Conservation (phyloP, 2,329 filamentous ascomycete genomes). For the Capronia americana region DNA sequence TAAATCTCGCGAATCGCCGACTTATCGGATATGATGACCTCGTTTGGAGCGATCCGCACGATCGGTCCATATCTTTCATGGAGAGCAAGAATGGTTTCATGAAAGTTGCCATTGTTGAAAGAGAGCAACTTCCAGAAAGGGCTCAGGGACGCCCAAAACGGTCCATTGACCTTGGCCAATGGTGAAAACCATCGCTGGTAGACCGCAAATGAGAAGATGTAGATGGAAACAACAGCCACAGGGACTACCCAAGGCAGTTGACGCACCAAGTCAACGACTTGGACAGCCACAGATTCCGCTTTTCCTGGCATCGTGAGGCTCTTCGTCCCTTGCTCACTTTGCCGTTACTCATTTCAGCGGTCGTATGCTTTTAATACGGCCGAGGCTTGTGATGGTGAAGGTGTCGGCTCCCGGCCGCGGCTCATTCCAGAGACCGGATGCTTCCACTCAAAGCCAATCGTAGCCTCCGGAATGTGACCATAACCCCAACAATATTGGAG, state of each 20-base stretch:
- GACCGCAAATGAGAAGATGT: not conserved
- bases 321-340: not conserved
- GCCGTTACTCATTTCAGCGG: not conserved
- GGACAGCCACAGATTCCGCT: constrained; percentile 1
- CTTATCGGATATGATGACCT: constrained; percentile 8
- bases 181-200: not conserved
- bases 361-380: not conserved
- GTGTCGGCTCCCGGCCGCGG: not conserved
- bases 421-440: not conserved
- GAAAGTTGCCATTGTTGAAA: constrained; percentile 15
- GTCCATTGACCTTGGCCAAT: not conserved
- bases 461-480: not conserved
- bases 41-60: constrained; percentile 11
- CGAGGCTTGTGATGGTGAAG: not conserved
- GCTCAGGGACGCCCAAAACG: not conserved
- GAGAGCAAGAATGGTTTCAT: constrained; percentile 15
- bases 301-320: not conserved
- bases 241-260: not conserved
- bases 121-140: constrained; percentile 28
- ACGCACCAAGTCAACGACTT: not conserved
- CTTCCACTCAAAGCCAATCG: not conserved
- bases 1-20: not conserved
- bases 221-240: not conserved
- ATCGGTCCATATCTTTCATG: constrained; percentile 14
- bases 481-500: constrained; percentile 18